A percentile compares a stretch with the other conserved stretches of the same genome.
phyloP scores from a whole-genome alignment of 2,329 filamentous ascomycete species.

The Orbilia brochopaga region DNA sequence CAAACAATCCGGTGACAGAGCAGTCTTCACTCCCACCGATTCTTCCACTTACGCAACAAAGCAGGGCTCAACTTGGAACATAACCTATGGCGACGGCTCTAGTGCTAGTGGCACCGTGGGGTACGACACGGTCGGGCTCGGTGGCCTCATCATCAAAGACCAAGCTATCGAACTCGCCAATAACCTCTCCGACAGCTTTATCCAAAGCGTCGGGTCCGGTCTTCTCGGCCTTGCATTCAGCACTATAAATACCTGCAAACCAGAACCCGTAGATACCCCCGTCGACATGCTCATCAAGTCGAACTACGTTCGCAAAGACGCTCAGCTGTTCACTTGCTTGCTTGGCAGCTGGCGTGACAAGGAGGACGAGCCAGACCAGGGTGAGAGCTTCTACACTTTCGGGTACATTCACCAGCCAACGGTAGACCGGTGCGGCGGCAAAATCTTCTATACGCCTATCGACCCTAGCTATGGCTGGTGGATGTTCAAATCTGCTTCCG shows the following conservation, averaged over 20 bases:
- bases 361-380: conserved; percentile 56
- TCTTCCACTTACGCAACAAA: conserved; percentile 67
- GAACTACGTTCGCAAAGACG: conserved; percentile 62
- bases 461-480: conserved; percentile 73
- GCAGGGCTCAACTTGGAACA: conserved; percentile 66
- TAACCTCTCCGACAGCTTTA: conserved; percentile 66
- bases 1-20: conserved; percentile 59
- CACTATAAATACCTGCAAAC: conserved; percentile 68
- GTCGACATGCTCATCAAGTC: conserved; percentile 73
- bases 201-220: conserved; percentile 66
- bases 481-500: conserved; percentile 67
- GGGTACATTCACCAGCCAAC: conserved; percentile 72
- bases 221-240: conserved; percentile 71
- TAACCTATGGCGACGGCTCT: conserved; percentile 73
- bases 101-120: conserved; percentile 70
- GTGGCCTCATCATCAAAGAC: conserved; percentile 67
- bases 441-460: conserved; percentile 66
- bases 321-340: conserved; percentile 69
- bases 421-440: conserved; percentile 62
- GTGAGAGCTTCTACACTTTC: conserved; percentile 72
- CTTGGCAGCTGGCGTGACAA: conserved; percentile 66
- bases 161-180: conserved; percentile 72
- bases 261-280: conserved; percentile 66
- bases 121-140: conserved; percentile 68
- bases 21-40: conserved; percentile 67